phyloP scores from a whole-genome alignment of 495 filamentous ascomycete species.

The Aspergillus bertholletiae region DNA sequence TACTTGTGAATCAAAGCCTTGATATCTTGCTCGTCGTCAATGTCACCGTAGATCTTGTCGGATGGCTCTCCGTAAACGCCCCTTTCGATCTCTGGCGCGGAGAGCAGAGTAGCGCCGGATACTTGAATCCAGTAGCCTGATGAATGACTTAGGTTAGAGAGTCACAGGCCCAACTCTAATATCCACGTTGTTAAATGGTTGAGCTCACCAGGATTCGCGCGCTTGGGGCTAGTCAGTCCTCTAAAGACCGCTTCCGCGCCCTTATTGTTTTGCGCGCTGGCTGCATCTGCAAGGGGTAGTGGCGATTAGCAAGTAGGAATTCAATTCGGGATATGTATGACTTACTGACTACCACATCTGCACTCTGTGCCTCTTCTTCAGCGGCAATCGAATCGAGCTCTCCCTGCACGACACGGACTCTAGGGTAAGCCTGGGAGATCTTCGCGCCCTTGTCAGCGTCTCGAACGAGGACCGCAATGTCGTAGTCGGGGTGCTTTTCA shows the following conservation, averaged over 20 bases:
- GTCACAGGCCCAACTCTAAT: too few relatives aligned
- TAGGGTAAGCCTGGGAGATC: constrained; percentile 47
- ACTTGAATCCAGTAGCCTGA: constrained; percentile 31
- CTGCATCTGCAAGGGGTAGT: constrained; percentile 25
- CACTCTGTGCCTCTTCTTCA: constrained; percentile 39
- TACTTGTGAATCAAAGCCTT: constrained; percentile 40
- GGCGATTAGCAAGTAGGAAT: not conserved
- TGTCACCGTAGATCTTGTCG: constrained; percentile 23
- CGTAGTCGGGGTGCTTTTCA: constrained; percentile 55
- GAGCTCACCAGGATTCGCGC: constrained; percentile 16
- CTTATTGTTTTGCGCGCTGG: constrained; percentile 35
- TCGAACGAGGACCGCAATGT: constrained; percentile 57
- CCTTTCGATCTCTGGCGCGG: constrained; percentile 25
- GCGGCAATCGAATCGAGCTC: constrained; percentile 38
- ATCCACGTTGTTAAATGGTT: not conserved
- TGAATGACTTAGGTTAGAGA: too few relatives aligned
- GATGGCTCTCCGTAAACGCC: constrained; percentile 18
- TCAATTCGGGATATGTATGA: constrained; percentile 6
- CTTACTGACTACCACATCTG: constrained; percentile 48
- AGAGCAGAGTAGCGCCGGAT: constrained; percentile 28
- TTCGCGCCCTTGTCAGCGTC: constrained; percentile 54
- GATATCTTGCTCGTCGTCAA: constrained; percentile 22
- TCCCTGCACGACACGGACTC: constrained; percentile 41
- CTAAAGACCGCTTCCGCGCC: constrained; percentile 36
- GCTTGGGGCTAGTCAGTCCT: constrained; percentile 26